Evolutionary conservation across 495 filamentous ascomycete genomes (phyloP).

Genomic region (Clavariopsis aquatica): DNA sequence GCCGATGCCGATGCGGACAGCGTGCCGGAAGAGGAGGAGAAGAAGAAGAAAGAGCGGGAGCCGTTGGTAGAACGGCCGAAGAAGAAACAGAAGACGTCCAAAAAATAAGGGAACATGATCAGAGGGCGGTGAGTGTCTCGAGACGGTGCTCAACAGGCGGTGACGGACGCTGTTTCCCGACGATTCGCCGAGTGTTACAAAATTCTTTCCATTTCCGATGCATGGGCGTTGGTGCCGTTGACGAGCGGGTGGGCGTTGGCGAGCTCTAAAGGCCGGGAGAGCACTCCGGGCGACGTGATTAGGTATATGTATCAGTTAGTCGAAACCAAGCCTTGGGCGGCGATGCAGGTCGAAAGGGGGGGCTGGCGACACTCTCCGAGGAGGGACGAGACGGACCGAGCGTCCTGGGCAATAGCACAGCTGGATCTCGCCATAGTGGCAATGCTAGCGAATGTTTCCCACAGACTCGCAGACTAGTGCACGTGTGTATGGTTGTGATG

Average conservation of each 20-base stretch:
- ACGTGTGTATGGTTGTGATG: slow-evolving; percentile 6
- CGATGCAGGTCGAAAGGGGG: slow-evolving; percentile 6
- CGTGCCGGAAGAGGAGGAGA: slow-evolving; percentile 37
- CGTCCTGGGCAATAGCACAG: neutral
- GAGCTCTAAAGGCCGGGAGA: slow-evolving; percentile 5
- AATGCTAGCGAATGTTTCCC: slow-evolving; percentile 16
- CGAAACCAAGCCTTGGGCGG: slow-evolving; percentile 12
- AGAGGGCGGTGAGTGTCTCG: neutral
- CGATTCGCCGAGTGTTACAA: neutral
- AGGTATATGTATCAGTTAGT: neutral
- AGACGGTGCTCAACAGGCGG: slow-evolving; percentile 5
- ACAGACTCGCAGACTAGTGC: neutral
- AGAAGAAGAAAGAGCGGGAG: neutral
- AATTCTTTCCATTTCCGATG: slow-evolving; percentile 15
- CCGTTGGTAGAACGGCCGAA: slow-evolving; percentile 59
- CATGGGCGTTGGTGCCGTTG: slow-evolving; percentile 9
- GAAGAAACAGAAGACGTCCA: slow-evolving; percentile 65
- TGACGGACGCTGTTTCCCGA: neutral
- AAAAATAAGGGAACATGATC: slow-evolving; percentile 7
- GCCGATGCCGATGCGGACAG: slow-evolving; percentile 52
- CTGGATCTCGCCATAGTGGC: slow-evolving; percentile 4
- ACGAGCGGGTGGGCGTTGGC: neutral
- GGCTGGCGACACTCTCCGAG: neutral
- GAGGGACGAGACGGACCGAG: slow-evolving; percentile 16
- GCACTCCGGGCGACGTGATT: slow-evolving; percentile 10